Conservation (phyloP, 805 yeast genomes). For the Suhomyces sp. region DNA sequence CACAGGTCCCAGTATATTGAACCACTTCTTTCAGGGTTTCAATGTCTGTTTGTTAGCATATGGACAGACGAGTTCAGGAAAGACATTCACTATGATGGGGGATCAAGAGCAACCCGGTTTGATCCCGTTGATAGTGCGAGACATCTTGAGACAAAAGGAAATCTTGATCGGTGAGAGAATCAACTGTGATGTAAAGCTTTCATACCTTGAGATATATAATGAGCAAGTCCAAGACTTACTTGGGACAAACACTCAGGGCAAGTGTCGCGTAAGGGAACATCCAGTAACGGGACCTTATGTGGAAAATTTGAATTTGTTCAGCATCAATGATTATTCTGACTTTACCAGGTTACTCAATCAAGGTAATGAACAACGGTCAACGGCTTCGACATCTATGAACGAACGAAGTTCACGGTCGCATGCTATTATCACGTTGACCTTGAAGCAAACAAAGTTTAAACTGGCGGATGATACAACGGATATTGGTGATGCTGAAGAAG, state of each 20-base stretch:
- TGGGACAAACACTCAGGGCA: slow-evolving; percentile 15
- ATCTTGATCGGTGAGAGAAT: slow-evolving; percentile 35
- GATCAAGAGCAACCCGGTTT: slow-evolving; percentile 33
- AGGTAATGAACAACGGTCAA: slow-evolving; percentile 60
- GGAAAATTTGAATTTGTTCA: slow-evolving; percentile 58
- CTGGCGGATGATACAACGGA: slow-evolving; percentile 11
- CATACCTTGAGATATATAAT: slow-evolving; percentile 75
- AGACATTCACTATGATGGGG: slow-evolving; percentile 46
- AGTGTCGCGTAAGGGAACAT: slow-evolving; percentile 61
- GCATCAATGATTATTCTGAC: slow-evolving; percentile 49
- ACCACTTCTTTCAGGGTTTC: slow-evolving; percentile 44
- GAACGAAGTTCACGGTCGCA: slow-evolving; percentile 76
- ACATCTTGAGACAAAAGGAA: slow-evolving; percentile 47
- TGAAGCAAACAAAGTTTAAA: slow-evolving; percentile 56
- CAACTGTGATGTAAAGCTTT: slow-evolving; percentile 44
- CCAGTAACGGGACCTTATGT: slow-evolving; percentile 71
- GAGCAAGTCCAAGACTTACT: slow-evolving; percentile 72
- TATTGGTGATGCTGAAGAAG: slow-evolving; percentile 43
- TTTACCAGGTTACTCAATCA: slow-evolving; percentile 44
- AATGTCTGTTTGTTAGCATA: slow-evolving; percentile 45
- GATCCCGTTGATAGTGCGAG: slow-evolving; percentile 47
- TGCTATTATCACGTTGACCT: slow-evolving; percentile 65
- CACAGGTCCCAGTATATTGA: slow-evolving; percentile 59
- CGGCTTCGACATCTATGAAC: slow-evolving; percentile 75
- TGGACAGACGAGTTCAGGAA: slow-evolving; percentile 46